Conservation (phyloP, 192 early-diverging fungal genomes). For the Podila minutissima region DNA sequence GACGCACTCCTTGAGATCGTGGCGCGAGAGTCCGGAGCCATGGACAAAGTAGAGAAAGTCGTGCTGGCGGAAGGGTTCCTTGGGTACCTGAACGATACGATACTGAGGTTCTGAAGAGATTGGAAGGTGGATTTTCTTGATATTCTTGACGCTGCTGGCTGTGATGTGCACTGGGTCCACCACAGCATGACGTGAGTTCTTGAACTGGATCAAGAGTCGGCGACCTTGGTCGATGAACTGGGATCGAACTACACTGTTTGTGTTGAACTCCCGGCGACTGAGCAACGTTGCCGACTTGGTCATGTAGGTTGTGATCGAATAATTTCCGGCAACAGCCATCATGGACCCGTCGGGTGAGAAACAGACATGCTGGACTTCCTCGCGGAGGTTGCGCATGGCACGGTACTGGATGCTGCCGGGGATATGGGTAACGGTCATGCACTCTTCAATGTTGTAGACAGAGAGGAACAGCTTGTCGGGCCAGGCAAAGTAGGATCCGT, state of each 20-base stretch:
- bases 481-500: neutral
- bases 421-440: neutral
- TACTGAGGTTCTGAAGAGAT: neutral
- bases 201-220: neutral
- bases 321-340: neutral
- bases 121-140: neutral
- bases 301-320: neutral
- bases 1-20: slow-evolving; percentile 1
- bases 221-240: neutral
- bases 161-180: neutral
- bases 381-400: neutral
- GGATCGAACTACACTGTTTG: neutral
- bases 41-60: neutral
- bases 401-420: neutral
- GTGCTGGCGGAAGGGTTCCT: neutral
- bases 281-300: neutral
- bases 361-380: neutral
- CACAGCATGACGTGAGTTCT: neutral
- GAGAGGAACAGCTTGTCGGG: neutral
- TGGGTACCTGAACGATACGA: neutral
- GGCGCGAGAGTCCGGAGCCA: neutral
- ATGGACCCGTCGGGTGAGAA: neutral
- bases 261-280: neutral
- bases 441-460: neutral
- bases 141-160: neutral